Percentiles rank a stretch among this genome's conserved stretches.
Evolutionary conservation across 139 green algal species (phyloP).

Genomic region (Haematococcus lacustris): DNA sequence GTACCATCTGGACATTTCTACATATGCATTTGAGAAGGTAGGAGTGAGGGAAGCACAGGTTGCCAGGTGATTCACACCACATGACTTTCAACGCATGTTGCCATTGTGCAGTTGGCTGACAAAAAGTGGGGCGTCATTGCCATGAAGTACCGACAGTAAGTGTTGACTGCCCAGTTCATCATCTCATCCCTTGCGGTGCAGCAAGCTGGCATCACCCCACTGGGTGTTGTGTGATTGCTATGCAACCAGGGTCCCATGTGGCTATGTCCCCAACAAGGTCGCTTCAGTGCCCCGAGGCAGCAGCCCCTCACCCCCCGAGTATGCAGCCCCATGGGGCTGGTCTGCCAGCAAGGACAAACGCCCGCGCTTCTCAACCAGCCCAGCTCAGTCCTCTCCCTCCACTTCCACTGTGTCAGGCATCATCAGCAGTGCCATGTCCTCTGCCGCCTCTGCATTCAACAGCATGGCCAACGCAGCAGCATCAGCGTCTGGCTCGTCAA

Average conservation of each 20-base stretch:
- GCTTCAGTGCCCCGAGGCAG: background rate
- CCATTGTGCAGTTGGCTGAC: slow-evolving; percentile 11
- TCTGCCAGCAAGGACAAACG: background rate
- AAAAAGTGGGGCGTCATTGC: slow-evolving; percentile 25
- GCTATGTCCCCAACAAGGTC: background rate
- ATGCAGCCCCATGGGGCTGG: background rate
- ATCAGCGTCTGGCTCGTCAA: no score
- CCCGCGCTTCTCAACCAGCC: background rate
- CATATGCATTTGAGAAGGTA: slow-evolving; percentile 28
- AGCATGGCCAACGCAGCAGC: no score
- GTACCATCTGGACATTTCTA: slow-evolving; percentile 10
- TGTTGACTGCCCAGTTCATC: background rate
- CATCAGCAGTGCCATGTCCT: background rate
- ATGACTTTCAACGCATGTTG: background rate
- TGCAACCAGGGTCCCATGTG: background rate
- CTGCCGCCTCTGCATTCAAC: no score
- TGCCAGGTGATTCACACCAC: background rate
- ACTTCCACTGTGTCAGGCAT: background rate
- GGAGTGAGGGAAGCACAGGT: background rate
- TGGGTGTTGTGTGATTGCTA: background rate
- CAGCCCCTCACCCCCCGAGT: background rate
- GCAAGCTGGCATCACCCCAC: background rate
- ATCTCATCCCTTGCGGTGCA: background rate
- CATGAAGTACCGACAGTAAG: background rate
- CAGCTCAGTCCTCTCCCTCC: background rate